Percentiles rank a stretch among this genome's conserved stretches.
These are phyloP conservation scores for Bipolaris zeicola DNA, from an alignment of 2,329 filamentous ascomycete genomes.

Conservation along the genomic window DNA sequence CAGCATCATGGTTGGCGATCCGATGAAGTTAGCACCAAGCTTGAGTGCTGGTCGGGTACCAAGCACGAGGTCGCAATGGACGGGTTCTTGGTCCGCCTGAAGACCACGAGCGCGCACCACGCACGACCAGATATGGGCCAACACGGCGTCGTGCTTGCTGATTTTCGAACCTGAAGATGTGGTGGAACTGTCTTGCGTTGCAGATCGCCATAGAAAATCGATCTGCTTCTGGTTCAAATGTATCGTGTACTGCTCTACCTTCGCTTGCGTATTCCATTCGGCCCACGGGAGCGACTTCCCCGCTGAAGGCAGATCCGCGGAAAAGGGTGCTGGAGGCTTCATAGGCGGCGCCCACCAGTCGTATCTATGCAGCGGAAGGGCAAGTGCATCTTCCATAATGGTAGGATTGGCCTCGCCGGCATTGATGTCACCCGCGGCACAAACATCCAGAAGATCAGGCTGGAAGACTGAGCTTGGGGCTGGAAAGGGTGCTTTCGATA, in stretches of 20 bases:
- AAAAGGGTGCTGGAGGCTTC: conserved; percentile 8
- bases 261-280: conserved; percentile 8
- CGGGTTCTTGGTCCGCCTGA: conserved; percentile 4
- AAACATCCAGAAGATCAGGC: not conserved
- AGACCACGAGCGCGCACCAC: conserved; percentile 14
- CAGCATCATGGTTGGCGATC: conserved; percentile 15
- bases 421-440: conserved; percentile 7
- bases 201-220: conserved; percentile 4
- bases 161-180: not conserved
- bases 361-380: conserved; percentile 14
- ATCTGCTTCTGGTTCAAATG: conserved; percentile 9
- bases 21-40: conserved; percentile 6
- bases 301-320: conserved; percentile 1
- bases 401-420: not conserved
- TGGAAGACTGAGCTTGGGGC: not conserved
- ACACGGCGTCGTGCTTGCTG: conserved; percentile 17
- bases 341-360: conserved; percentile 18
- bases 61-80: conserved; percentile 16
- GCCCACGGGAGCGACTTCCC: conserved; percentile 13
- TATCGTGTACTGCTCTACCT: conserved; percentile 10
- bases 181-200: not conserved
- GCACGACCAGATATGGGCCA: conserved; percentile 16
- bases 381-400: conserved; percentile 1
- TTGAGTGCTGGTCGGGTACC: conserved; percentile 7
- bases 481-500: not conserved